Evolutionary conservation across 495 filamentous ascomycete species (phyloP).

Genomic region (Penicillium cinerascens): DNA sequence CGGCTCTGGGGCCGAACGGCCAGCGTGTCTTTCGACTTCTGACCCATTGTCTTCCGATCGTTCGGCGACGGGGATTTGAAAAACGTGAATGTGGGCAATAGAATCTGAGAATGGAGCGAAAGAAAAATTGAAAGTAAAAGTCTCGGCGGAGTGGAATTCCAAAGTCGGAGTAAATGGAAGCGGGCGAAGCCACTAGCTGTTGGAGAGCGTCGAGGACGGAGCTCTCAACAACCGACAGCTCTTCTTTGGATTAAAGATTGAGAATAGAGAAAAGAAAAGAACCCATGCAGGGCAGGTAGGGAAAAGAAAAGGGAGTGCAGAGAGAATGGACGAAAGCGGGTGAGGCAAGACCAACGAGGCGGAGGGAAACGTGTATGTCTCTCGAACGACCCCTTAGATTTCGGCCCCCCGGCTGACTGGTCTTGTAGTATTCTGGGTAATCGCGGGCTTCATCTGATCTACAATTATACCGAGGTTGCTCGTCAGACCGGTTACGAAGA

Average conservation of each 20-base stretch:
- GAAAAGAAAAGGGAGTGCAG: slow-evolving; percentile 18
- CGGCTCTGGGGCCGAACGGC: slow-evolving; percentile 36
- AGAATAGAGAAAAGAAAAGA: slow-evolving; percentile 26
- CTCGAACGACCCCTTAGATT: slow-evolving; percentile 19
- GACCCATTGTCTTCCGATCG: slow-evolving; percentile 24
- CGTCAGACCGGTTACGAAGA: neutral
- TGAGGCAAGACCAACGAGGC: slow-evolving; percentile 39
- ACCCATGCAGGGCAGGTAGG: slow-evolving; percentile 36
- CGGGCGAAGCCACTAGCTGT: slow-evolving; percentile 6
- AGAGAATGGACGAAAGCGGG: slow-evolving; percentile 29
- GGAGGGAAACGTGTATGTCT: slow-evolving; percentile 19
- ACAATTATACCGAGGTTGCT: neutral
- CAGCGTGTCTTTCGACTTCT: slow-evolving; percentile 39
- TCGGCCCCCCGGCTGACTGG: slow-evolving; percentile 7
- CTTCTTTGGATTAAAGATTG: slow-evolving; percentile 39
- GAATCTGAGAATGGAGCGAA: neutral
- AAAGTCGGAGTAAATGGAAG: slow-evolving; percentile 3
- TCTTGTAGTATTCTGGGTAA: neutral
- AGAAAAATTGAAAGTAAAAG: slow-evolving; percentile 13
- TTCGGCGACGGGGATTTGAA: neutral
- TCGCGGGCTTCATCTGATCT: neutral
- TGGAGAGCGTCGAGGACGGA: slow-evolving; percentile 13
- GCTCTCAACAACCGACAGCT: slow-evolving; percentile 21
- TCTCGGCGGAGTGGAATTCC: slow-evolving; percentile 1
- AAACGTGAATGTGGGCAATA: neutral